Conservation (phyloP, 306 rosid species). For the Herpetospermum pedunculosum region DNA sequence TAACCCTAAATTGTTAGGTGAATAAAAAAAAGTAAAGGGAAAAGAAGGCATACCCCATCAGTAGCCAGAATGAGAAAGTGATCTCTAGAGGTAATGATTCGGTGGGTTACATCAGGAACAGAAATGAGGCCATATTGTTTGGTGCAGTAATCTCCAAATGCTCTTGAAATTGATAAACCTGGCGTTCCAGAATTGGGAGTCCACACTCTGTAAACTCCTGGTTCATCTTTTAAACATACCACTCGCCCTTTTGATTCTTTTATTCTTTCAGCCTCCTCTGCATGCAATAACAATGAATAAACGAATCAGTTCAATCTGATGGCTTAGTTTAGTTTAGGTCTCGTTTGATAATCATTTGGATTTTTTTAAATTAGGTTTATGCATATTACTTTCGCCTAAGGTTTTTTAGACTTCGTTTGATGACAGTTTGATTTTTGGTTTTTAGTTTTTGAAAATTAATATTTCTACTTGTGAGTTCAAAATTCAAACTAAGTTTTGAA, state of each 20-base stretch:
- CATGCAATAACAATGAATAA: too few relatives aligned
- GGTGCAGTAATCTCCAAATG: slow-evolving; percentile 78
- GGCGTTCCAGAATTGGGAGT: slow-evolving; percentile 57
- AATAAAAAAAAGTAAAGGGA: neutral
- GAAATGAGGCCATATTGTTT: slow-evolving; percentile 79
- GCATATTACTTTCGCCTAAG: too few relatives aligned
- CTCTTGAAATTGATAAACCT: slow-evolving; percentile 91
- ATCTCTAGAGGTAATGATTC: slow-evolving; percentile 39
- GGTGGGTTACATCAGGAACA: slow-evolving; percentile 75
- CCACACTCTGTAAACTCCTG: slow-evolving; percentile 86
- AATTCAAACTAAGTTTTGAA: neutral
- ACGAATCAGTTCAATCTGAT: too few relatives aligned
- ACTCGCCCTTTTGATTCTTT: slow-evolving; percentile 58
- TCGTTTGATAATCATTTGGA: too few relatives aligned
- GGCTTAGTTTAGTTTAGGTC: too few relatives aligned
- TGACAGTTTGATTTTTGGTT: too few relatives aligned
- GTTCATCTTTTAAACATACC: slow-evolving; percentile 64
- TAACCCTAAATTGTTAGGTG: too few relatives aligned
- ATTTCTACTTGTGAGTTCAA: too few relatives aligned
- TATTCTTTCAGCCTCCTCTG: slow-evolving; percentile 90
- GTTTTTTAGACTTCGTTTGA: too few relatives aligned
- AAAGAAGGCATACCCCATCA: slow-evolving; percentile 56
- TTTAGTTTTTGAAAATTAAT: too few relatives aligned
- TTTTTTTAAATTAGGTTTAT: too few relatives aligned
- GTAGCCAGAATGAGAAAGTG: slow-evolving; percentile 81